Evolutionary conservation across 176 grass and related monocot genomes (phyloP).

Genomic region (Puya raimondii): DNA sequence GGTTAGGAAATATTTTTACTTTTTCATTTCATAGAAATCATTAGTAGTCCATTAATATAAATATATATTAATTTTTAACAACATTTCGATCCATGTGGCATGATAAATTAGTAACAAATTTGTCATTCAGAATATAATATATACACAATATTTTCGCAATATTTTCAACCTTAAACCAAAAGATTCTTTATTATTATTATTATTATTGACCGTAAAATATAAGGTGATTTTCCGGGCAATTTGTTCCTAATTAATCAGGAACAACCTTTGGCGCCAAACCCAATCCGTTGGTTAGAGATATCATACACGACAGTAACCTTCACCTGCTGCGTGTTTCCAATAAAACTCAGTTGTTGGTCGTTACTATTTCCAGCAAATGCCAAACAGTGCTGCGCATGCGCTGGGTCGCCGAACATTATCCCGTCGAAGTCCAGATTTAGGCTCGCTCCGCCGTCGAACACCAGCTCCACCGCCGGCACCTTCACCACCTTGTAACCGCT

Average conservation of each 20-base stretch:
- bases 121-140: no score
- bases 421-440: slow-evolving; percentile 39
- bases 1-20: no score
- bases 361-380: slow-evolving; percentile 64
- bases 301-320: slow-evolving; percentile 59
- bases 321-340: slow-evolving; percentile 83
- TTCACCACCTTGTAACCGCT: slow-evolving; percentile 26
- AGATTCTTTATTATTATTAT: no score
- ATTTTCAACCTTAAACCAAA: no score
- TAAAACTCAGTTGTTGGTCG: slow-evolving; percentile 27
- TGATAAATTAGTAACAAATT: no score
- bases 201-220: no score
- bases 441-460: slow-evolving; percentile 39
- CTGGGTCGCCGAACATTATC: slow-evolving; percentile 34
- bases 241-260: slow-evolving; percentile 4
- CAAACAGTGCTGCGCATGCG: slow-evolving; percentile 67
- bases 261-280: slow-evolving; percentile 51
- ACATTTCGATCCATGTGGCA: no score
- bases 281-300: slow-evolving; percentile 45
- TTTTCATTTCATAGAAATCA: no score
- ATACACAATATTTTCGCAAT: no score
- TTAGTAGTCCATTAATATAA: no score
- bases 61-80: no score
- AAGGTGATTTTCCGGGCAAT: no score
- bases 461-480: slow-evolving; percentile 49